phyloP scores from a whole-genome alignment of 139 green algal genomes.

The Ostreobium quekettii region DNA sequence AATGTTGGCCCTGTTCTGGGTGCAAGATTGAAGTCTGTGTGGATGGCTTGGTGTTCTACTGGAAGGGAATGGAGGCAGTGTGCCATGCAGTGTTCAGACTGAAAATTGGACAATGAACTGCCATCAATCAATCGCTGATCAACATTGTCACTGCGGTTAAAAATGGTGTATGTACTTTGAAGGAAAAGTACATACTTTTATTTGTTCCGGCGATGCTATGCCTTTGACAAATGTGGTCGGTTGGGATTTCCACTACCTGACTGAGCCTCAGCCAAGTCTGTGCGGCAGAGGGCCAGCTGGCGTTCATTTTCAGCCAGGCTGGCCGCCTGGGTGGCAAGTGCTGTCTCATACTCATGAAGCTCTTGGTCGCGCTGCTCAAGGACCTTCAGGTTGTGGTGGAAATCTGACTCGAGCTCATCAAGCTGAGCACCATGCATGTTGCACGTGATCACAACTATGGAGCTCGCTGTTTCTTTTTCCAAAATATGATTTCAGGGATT shows the following conservation, averaged over 20 bases:
- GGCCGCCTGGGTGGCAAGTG: constrained; percentile 13
- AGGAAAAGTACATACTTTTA: too few species aligned
- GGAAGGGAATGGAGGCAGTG: too few species aligned
- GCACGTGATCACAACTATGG: neutral
- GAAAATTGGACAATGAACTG: too few species aligned
- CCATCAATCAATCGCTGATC: too few species aligned
- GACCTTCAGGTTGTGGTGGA: constrained; percentile 47
- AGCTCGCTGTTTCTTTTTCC: neutral
- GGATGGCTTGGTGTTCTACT: too few species aligned
- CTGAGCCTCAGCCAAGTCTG: constrained; percentile 24
- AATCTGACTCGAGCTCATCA: constrained; percentile 40
- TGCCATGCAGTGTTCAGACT: too few species aligned
- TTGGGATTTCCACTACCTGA: constrained; percentile 16
- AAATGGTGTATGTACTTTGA: too few species aligned
- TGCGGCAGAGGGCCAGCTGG: constrained; percentile 27
- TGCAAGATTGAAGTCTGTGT: too few species aligned
- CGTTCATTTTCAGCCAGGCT: constrained; percentile 26
- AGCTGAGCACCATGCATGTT: constrained; percentile 22
- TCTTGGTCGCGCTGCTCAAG: constrained; percentile 42
- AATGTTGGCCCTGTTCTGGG: too few species aligned
- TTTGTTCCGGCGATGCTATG: too few species aligned
- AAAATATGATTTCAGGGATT: neutral
- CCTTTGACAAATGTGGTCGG: neutral
- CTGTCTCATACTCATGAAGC: constrained; percentile 36
- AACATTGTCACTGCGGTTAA: too few species aligned